Base-by-base conservation (phyloP, 768 basidiomycete species). In the Dacryopinax primogenitus region DNA sequence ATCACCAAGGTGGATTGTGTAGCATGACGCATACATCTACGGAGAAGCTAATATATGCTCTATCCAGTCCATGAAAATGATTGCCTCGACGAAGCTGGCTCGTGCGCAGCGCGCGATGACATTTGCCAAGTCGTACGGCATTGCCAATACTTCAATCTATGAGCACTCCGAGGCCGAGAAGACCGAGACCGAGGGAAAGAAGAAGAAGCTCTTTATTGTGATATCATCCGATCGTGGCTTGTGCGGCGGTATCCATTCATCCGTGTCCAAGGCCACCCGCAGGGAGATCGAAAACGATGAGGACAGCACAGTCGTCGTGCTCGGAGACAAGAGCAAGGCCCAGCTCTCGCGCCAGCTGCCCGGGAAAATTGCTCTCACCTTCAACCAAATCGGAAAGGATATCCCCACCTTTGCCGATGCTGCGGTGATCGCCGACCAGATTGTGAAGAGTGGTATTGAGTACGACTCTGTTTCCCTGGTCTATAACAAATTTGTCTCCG, bases 191-290 rank as follows among this genome's bases (percentile, higher is more conserved):
- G 69, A 74, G 65, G 79, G 84, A 47, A 81, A 85, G 72, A 85
- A 83, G 66, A 78, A 77, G 73, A 90, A 88, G 74, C 91, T 98
- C 70, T 93, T 95, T 80, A 75, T 98, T 70, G 91, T 94, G 74
- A 77, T 96, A 73, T 96, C 95, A 51, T 97, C 95, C 64, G 95
- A 98, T 86, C 93, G 94, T 79, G 95, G 96, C 78, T 90, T 99
- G 66, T 99, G 95, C 74, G 95, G 96, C 78, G 95, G 96, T 82
- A 95, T 99, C 72, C 95, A 98, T 81, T 98, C 95, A 41, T 92
- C 92, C 64, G 90, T 98, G 73, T 82, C 88, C 70, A 96, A 97
- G 78, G 84, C 85, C 65, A 89, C 92, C 62, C 89, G 90, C 70
- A 83, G 82, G 65, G 87, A 83, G 33, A 72, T 94, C 65, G 77